Conservation (phyloP, 2,329 filamentous ascomycete species). For the Trichothecium sympodiale region DNA sequence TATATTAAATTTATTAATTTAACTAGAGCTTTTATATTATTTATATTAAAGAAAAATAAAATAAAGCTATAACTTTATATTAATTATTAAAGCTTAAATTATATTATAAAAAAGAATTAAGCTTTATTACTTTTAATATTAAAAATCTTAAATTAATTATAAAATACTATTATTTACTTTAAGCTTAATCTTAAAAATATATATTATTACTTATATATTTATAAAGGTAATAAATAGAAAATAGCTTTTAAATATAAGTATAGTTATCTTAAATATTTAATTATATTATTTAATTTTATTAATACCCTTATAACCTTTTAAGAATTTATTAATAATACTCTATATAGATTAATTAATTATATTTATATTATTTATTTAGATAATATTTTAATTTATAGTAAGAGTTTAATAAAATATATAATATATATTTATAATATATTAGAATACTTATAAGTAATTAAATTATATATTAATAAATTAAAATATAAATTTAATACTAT, state of each 20-base stretch:
- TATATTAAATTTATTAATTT: too few relatives aligned
- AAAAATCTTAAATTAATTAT: too few relatives aligned
- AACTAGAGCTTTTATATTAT: too few relatives aligned
- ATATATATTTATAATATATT: too few relatives aligned
- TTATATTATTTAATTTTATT: constrained; percentile 1
- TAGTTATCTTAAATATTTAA: constrained; percentile 3
- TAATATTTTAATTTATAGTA: not conserved
- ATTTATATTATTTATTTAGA: not conserved
- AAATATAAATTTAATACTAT: too few relatives aligned
- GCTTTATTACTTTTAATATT: too few relatives aligned
- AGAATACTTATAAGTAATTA: not conserved
- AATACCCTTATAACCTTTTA: constrained; percentile 1
- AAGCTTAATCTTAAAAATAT: not conserved
- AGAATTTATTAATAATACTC: not conserved
- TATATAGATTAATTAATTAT: not conserved
- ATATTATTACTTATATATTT: constrained; percentile 4
- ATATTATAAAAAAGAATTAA: not conserved
- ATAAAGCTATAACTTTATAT: constrained; percentile 1
- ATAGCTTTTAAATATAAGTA: too few relatives aligned
- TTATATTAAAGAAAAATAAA: not conserved
- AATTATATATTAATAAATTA: not conserved
- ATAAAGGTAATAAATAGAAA: too few relatives aligned
- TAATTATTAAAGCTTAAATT: not conserved
- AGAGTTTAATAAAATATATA: too few relatives aligned
- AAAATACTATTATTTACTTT: too few relatives aligned